These are phyloP conservation scores for Clarireedia monteithiana DNA, from an alignment of 2,329 filamentous ascomycete species.

Conservation along the genomic window DNA sequence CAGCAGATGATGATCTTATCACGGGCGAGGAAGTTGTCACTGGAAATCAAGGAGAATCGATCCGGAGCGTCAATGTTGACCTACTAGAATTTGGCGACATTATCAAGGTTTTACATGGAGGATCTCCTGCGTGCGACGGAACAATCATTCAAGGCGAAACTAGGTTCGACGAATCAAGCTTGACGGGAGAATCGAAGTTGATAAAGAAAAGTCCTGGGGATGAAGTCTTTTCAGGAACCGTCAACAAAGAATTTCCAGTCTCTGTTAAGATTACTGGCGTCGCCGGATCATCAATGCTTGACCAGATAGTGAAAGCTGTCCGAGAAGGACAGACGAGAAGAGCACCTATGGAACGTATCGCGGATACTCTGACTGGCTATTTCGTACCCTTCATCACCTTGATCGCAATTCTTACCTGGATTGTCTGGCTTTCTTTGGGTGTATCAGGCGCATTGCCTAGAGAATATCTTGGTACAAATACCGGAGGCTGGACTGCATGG, in stretches of 20 bases:
- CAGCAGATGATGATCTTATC: not conserved
- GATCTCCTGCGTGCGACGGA: slow-evolving; percentile 81
- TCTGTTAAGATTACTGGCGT: slow-evolving; percentile 56
- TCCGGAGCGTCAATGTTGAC: slow-evolving; percentile 37
- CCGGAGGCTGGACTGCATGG: slow-evolving; percentile 64
- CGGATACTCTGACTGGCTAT: slow-evolving; percentile 65
- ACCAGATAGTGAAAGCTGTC: slow-evolving; percentile 70
- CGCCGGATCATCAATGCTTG: slow-evolving; percentile 66
- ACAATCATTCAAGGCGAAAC: slow-evolving; percentile 53
- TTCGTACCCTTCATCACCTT: slow-evolving; percentile 69
- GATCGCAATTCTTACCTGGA: slow-evolving; percentile 63
- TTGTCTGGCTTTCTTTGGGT: slow-evolving; percentile 62
- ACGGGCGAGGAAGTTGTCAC: slow-evolving; percentile 3
- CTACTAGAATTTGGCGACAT: slow-evolving; percentile 63
- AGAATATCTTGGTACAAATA: slow-evolving; percentile 44
- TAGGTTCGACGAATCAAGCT: slow-evolving; percentile 80
- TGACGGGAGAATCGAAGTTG: slow-evolving; percentile 70
- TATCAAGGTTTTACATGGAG: slow-evolving; percentile 69
- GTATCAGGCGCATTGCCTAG: slow-evolving; percentile 47
- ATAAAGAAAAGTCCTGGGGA: slow-evolving; percentile 58
- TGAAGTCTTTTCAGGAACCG: slow-evolving; percentile 62
- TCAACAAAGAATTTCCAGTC: slow-evolving; percentile 61
- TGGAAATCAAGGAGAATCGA: slow-evolving; percentile 4
- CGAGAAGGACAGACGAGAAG: slow-evolving; percentile 70
- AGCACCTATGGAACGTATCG: slow-evolving; percentile 68